These are phyloP conservation scores for Dictyostelium citrinum DNA, from an alignment of 78 protist species.

Conservation along the genomic window DNA sequence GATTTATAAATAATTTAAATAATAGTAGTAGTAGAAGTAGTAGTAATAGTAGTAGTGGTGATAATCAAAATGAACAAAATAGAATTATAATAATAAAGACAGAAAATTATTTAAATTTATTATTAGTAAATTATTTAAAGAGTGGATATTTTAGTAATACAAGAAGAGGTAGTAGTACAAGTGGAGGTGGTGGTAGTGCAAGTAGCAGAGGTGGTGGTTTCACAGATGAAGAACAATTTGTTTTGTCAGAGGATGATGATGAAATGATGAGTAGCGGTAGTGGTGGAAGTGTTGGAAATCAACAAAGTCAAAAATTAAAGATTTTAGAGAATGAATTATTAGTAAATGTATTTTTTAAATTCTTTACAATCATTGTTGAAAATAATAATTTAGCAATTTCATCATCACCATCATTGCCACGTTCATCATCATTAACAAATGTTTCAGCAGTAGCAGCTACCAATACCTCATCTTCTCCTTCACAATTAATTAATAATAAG, in stretches of 20 bases:
- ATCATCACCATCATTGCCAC: neutral
- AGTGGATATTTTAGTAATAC: neutral
- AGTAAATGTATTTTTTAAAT: neutral
- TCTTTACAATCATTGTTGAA: neutral
- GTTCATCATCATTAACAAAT: neutral
- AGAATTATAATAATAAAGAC: neutral
- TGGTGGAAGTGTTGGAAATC: neutral
- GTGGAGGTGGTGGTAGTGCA: neutral
- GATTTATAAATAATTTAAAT: neutral
- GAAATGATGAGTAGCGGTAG: neutral
- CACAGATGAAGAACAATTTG: neutral
- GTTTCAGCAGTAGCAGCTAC: neutral
- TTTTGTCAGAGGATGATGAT: neutral
- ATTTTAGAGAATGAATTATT: slow-evolving; percentile 79
- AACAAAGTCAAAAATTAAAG: slow-evolving; percentile 88
- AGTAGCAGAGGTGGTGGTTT: neutral
- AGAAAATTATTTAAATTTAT: slow-evolving; percentile 1
- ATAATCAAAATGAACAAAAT: neutral
- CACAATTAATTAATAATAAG: too few relatives aligned
- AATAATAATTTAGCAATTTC: neutral
- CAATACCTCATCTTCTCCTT: too few relatives aligned
- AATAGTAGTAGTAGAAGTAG: neutral
- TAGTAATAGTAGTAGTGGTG: neutral
- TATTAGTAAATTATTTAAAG: neutral
- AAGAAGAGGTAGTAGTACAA: neutral